These are phyloP conservation scores for Yarrowia sp. DNA, from an alignment of 805 yeast species.

Conservation along the genomic window DNA sequence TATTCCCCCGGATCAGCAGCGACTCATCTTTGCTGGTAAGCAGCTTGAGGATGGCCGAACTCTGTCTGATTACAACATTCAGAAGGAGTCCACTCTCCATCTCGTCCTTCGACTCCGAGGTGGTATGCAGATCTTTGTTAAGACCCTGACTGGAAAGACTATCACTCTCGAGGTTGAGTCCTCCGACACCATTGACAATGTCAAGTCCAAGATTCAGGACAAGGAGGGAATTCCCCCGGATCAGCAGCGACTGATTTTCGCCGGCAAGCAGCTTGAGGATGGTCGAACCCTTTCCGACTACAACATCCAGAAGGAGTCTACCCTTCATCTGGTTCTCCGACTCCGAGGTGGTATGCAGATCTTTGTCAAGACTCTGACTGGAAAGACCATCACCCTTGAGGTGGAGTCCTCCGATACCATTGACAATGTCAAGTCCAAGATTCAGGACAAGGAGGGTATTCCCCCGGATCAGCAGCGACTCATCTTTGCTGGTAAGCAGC, in stretches of 20 bases:
- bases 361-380: conserved; percentile 82
- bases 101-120: conserved; percentile 85
- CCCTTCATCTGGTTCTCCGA: conserved; percentile 78
- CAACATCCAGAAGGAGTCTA: conserved; percentile 93
- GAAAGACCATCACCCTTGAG: conserved; percentile 83
- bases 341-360: conserved; percentile 82
- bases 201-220: conserved; percentile 91
- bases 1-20: conserved; percentile 94
- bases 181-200: conserved; percentile 91
- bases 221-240: conserved; percentile 97
- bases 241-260: conserved; percentile 91
- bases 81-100: conserved; percentile 85
- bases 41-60: conserved; percentile 95
- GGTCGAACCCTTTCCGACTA: conserved; percentile 91
- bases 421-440: conserved; percentile 90
- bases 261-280: conserved; percentile 94
- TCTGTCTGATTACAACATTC: conserved; percentile 89
- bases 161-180: conserved; percentile 87
- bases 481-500: conserved; percentile 93
- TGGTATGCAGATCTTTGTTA: conserved; percentile 78
- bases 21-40: conserved; percentile 93
- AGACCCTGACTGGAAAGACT: conserved; percentile 86
- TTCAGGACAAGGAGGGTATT: conserved; percentile 94
- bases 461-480: conserved; percentile 96
- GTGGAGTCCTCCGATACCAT: conserved; percentile 93